Base-by-base conservation (phyloP, 1,139 yeast species). In the Saccharomyces hybrid region DNA sequence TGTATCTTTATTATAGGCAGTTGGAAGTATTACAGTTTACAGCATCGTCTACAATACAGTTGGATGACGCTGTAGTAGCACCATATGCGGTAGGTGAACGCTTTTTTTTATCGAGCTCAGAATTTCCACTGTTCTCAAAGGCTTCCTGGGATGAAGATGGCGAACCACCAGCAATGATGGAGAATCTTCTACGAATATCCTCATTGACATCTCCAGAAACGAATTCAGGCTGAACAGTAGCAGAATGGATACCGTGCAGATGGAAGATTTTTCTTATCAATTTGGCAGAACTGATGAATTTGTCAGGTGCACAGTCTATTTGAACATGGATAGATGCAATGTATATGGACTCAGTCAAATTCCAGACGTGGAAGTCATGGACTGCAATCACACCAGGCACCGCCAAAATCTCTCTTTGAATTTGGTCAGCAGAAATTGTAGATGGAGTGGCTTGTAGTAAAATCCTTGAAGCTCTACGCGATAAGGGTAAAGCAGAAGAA, bases 331-430 rank as follows among this genome's bases (percentile, higher is more conserved):
- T 78, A 0, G 97, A 86, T 1, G 97, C 97, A 67, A 93, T 88
- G 63, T 84, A 78, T 54, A 88, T 80, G 60, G 86, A 88, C 73
- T 93, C 99, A 55, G 91, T 88, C 62, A 93, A 78, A 69, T 90
- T 93, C 99, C 99, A 93, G 57, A 93, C 86, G 70, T 93, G 99
- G 77, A 93, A 84, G 69, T 93, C 99, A 70, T 93, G 99, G 47
- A 93, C 83, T 4, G 95, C 88, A 59, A 82, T 78, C 52, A 93
- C 95, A 27, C 91, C 88, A 0, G 83, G 80, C 27, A 91, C 78
- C 52, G 77, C 75, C 27, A 80, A 66, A 52, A 93, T 85, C 59
- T 87, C 88, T 50, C 78, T 76, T 55, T 85, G 80, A 49, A 93
- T 89, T 50, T 79, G 79, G 57, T 86, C 86, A 13, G 96, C 85